Percentiles rank a stretch among this genome's conserved stretches.
Conservation (phyloP, 2,329 filamentous ascomycete genomes). For the Fusarium compactum region DNA sequence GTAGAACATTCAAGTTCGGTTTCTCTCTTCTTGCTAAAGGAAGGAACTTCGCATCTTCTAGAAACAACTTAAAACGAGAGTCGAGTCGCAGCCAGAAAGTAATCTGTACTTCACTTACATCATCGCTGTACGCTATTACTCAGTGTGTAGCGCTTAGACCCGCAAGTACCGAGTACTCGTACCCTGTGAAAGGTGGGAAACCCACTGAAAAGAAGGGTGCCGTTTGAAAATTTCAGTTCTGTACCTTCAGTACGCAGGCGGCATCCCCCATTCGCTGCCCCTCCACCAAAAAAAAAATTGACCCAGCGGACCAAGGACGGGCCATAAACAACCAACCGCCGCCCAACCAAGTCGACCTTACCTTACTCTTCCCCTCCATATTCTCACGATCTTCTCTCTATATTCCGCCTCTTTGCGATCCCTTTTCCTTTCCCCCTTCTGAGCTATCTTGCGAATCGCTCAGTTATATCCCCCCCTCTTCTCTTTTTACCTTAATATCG, state of each 20-base stretch:
- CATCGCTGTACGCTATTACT: conserved; percentile 13
- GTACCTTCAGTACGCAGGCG: conserved; percentile 25
- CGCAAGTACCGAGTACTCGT: conserved; percentile 31
- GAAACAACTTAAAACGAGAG: conserved; percentile 20
- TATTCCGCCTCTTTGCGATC: conserved; percentile 34
- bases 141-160: conserved; percentile 15
- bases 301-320: conserved; percentile 18
- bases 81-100: conserved; percentile 13
- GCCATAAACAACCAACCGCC: conserved; percentile 37
- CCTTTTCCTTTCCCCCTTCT: conserved; percentile 34
- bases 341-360: conserved; percentile 32
- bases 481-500: conserved; percentile 36
- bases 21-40: neutral
- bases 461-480: conserved; percentile 14
- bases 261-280: conserved; percentile 35
- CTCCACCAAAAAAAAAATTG: conserved; percentile 35
- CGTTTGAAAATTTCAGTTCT: conserved; percentile 35
- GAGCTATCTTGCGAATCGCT: conserved; percentile 41
- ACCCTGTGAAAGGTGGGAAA: conserved; percentile 14
- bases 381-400: conserved; percentile 32
- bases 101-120: conserved; percentile 36
- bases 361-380: conserved; percentile 32
- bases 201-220: conserved; percentile 25
- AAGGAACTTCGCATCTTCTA: conserved; percentile 28
- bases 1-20: neutral